These are phyloP conservation scores for Coniosporium tulheliwenetii DNA, from an alignment of 2,329 filamentous ascomycete genomes.

Conservation along the genomic window DNA sequence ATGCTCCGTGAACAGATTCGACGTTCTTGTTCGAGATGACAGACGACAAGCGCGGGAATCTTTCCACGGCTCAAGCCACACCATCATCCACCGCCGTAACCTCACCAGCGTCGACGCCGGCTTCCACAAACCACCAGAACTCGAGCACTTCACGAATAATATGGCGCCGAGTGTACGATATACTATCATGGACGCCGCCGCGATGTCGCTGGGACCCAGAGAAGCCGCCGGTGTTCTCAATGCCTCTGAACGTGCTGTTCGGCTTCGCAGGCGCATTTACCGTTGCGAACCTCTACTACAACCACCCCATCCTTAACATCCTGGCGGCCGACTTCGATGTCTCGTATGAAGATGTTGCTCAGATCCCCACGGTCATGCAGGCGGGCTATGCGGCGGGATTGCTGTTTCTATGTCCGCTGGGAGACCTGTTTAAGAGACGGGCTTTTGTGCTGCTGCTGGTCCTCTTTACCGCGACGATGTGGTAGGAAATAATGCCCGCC, in stretches of 20 bases:
- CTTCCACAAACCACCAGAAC: neutral
- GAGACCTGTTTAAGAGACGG: slow-evolving; percentile 51
- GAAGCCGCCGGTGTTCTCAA: slow-evolving; percentile 51
- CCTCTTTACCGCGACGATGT: slow-evolving; percentile 50
- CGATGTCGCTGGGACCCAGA: slow-evolving; percentile 53
- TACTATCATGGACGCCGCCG: slow-evolving; percentile 44
- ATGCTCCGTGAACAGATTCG: too few relatives aligned
- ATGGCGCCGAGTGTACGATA: slow-evolving; percentile 10
- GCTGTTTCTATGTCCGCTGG: slow-evolving; percentile 59
- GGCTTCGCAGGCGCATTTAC: slow-evolving; percentile 51
- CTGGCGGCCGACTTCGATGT: slow-evolving; percentile 58
- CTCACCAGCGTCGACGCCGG: neutral
- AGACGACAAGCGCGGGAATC: too few relatives aligned
- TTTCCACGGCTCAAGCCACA: neutral
- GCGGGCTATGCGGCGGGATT: slow-evolving; percentile 64
- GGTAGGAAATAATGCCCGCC: slow-evolving; percentile 25
- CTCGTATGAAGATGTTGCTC: slow-evolving; percentile 48
- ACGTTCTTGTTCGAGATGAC: too few relatives aligned
- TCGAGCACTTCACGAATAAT: slow-evolving; percentile 3
- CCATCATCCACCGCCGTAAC: neutral
- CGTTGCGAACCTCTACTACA: slow-evolving; percentile 72
- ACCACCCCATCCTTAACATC: slow-evolving; percentile 62
- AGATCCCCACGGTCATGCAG: slow-evolving; percentile 63
- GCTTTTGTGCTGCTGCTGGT: slow-evolving; percentile 55
- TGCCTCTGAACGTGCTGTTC: slow-evolving; percentile 55